Percentiles rank a stretch among this genome's conserved stretches.
These are phyloP conservation scores for Puya raimondii DNA, from an alignment of 176 grass and related monocot genomes.

Conservation along the genomic window DNA sequence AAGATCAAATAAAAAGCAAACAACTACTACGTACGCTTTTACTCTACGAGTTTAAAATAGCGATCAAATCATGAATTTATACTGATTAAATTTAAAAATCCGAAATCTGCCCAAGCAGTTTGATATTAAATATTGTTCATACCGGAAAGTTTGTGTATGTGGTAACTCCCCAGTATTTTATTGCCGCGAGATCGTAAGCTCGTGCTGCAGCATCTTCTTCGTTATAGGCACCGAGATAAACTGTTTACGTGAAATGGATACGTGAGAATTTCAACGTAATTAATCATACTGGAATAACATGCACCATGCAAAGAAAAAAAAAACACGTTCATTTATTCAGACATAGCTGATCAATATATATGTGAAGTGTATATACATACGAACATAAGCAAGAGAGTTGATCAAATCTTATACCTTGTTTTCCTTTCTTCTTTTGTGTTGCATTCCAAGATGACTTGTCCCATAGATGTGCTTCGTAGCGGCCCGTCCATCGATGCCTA, in stretches of 20 bases:
- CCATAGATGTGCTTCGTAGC: conserved; percentile 68
- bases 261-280: no score
- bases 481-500: conserved; percentile 65
- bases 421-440: conserved; percentile 67
- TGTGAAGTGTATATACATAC: not conserved
- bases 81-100: no score
- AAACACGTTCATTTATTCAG: not conserved
- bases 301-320: not conserved
- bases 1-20: conserved; percentile 1
- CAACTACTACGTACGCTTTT: not conserved
- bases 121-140: not conserved
- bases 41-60: no score
- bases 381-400: not conserved
- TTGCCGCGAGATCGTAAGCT: conserved; percentile 57
- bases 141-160: conserved; percentile 63
- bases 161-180: conserved; percentile 65
- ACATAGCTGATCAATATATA: not conserved
- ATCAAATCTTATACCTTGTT: conserved; percentile 36
- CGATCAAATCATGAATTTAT: not conserved
- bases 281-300: not conserved
- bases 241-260: conserved; percentile 6
- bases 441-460: conserved; percentile 70
- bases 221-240: conserved; percentile 59
- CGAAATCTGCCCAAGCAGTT: no score
- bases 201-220: conserved; percentile 65